These are phyloP conservation scores for Xerocomellus chrysenteron DNA, from an alignment of 768 basidiomycete genomes.

Conservation along the genomic window DNA sequence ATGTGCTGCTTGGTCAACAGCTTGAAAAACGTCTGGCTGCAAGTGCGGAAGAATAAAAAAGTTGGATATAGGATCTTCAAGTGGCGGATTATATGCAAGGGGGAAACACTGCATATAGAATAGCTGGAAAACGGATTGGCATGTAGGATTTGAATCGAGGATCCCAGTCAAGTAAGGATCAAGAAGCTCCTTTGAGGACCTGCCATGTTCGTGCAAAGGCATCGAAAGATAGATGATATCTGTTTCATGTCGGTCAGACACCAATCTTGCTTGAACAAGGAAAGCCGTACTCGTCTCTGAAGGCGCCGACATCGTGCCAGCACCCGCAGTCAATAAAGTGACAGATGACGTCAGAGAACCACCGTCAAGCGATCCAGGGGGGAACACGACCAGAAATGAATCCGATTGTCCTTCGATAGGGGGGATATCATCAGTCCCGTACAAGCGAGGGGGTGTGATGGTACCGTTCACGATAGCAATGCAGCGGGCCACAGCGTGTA, in stretches of 20 bases:
- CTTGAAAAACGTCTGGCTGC: slow-evolving; percentile 44
- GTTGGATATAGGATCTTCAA: not conserved
- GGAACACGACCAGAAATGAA: slow-evolving; percentile 71
- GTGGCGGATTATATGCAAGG: not conserved
- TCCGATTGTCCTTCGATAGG: slow-evolving; percentile 40
- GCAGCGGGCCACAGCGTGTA: slow-evolving; percentile 40
- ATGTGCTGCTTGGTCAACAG: slow-evolving; percentile 54
- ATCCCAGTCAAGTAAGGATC: slow-evolving; percentile 54
- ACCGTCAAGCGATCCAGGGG: slow-evolving; percentile 54
- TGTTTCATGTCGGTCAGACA: slow-evolving; percentile 26
- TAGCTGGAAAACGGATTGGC: slow-evolving; percentile 43
- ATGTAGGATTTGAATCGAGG: slow-evolving; percentile 27
- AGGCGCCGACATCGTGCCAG: slow-evolving; percentile 73
- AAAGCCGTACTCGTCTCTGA: slow-evolving; percentile 53
- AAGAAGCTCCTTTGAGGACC: slow-evolving; percentile 43
- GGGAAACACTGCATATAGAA: slow-evolving; percentile 53
- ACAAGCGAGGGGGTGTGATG: slow-evolving; percentile 26
- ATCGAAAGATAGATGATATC: slow-evolving; percentile 62
- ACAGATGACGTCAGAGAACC: slow-evolving; percentile 52
- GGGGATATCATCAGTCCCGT: slow-evolving; percentile 21
- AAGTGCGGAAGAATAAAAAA: slow-evolving; percentile 26
- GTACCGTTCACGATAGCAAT: slow-evolving; percentile 49
- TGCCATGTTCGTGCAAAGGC: slow-evolving; percentile 36
- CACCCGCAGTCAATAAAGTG: slow-evolving; percentile 67
- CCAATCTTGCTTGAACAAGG: not conserved